Percentiles rank a stretch among this genome's conserved stretches.
Evolutionary conservation across 495 filamentous ascomycete genomes (phyloP).

Genomic region (Penicillium taxi): DNA sequence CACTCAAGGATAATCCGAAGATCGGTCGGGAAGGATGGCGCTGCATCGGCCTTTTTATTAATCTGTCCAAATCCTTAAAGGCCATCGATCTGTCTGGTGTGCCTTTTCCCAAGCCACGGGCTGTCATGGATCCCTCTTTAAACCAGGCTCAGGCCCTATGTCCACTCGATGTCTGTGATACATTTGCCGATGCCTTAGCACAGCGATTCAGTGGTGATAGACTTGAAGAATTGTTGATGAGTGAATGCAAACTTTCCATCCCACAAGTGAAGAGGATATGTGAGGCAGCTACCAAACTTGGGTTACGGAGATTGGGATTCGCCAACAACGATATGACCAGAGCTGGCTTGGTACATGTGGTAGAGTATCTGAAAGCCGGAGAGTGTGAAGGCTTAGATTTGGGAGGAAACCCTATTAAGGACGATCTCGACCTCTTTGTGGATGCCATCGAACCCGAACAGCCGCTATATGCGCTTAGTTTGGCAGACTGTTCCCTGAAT

Average conservation of each 20-base stretch:
- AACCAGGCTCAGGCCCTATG: constrained; percentile 4
- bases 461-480: constrained; percentile 70
- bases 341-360: constrained; percentile 66
- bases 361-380: constrained; percentile 61
- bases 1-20: constrained; percentile 81
- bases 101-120: constrained; percentile 54
- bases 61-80: constrained; percentile 80
- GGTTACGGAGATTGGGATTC: constrained; percentile 67
- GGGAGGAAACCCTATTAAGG: constrained; percentile 78
- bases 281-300: constrained; percentile 65
- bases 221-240: constrained; percentile 78
- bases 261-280: constrained; percentile 65
- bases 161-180: constrained; percentile 41
- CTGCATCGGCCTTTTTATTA: constrained; percentile 80
- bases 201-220: constrained; percentile 66
- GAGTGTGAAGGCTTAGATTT: constrained; percentile 85
- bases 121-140: constrained; percentile 10
- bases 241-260: constrained; percentile 63
- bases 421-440: constrained; percentile 60
- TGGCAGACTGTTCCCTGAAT: constrained; percentile 79
- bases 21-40: constrained; percentile 84
- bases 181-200: constrained; percentile 65
- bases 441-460: constrained; percentile 52
- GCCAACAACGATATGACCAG: constrained; percentile 71
- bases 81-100: constrained; percentile 80